Evolutionary conservation across 2,329 filamentous ascomycete species (phyloP).

Genomic region (Colletotrichum gloeosporioides): DNA sequence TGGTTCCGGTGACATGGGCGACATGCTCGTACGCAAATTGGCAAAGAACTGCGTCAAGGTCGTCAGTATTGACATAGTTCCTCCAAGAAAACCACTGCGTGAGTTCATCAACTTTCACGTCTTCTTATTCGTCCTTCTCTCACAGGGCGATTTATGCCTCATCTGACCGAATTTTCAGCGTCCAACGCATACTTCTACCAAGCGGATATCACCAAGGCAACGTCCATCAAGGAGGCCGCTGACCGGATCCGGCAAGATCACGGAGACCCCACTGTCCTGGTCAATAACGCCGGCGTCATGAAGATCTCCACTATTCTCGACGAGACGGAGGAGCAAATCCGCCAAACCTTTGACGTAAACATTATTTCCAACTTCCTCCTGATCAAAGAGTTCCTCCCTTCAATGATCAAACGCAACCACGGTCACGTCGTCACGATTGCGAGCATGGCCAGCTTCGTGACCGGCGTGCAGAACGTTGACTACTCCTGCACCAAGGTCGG

Average conservation of each 20-base stretch:
- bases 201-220: constrained; percentile 1
- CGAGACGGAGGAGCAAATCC: constrained; percentile 41
- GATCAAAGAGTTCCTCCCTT: constrained; percentile 51
- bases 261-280: constrained; percentile 37
- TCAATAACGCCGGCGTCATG: constrained; percentile 46
- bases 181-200: constrained; percentile 13
- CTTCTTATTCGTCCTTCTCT: background rate
- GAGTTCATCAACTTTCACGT: background rate
- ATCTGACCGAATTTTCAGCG: background rate
- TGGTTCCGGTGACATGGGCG: constrained; percentile 8
- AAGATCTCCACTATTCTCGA: constrained; percentile 39
- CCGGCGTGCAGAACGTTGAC: constrained; percentile 51
- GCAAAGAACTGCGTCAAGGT: constrained; percentile 16
- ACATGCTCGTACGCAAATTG: constrained; percentile 6
- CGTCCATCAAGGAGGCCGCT: constrained; percentile 43
- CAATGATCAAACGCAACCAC: constrained; percentile 50
- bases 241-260: constrained; percentile 42
- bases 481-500: constrained; percentile 58
- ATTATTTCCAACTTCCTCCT: constrained; percentile 51
- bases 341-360: constrained; percentile 53
- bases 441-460: constrained; percentile 54
- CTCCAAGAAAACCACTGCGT: background rate
- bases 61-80: constrained; percentile 1
- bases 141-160: background rate
- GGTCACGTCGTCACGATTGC: constrained; percentile 60